phyloP scores from a whole-genome alignment of 2,329 filamentous ascomycete species.

The Microdochium bolleyi region DNA sequence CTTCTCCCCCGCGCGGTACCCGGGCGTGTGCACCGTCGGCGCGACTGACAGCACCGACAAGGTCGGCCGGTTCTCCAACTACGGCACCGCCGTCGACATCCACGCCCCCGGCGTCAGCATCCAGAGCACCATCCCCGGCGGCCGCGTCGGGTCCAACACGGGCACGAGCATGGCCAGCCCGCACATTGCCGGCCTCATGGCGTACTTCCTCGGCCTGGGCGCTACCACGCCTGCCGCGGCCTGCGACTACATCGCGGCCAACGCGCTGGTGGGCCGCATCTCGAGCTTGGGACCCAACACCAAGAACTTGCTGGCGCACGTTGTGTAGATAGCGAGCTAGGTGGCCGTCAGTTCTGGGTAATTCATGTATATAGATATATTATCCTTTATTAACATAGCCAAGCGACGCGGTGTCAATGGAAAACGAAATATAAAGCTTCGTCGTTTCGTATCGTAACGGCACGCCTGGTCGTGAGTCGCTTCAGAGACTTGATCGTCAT shows the following conservation, averaged over 20 bases:
- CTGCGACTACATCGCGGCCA: neutral
- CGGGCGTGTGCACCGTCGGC: constrained; percentile 11
- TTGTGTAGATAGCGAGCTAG: too few species aligned
- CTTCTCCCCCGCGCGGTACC: constrained; percentile 8
- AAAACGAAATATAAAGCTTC: too few species aligned
- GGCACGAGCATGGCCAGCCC: constrained; percentile 44
- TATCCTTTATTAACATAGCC: too few species aligned
- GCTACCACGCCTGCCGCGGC: neutral
- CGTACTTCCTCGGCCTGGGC: neutral
- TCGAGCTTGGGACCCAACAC: neutral
- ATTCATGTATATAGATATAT: too few species aligned
- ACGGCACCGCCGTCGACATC: constrained; percentile 8
- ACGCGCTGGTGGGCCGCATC: neutral
- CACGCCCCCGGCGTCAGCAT: constrained; percentile 7
- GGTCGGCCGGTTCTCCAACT: constrained; percentile 9
- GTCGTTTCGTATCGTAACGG: too few species aligned
- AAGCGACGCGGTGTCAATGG: too few species aligned
- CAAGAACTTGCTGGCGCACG: neutral
- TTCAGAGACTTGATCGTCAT: too few species aligned
- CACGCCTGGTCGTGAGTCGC: too few species aligned
- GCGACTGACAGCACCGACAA: constrained; percentile 6
- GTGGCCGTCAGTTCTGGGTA: too few species aligned
- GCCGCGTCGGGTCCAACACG: constrained; percentile 36
- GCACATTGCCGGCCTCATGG: constrained; percentile 41
- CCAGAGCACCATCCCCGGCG: constrained; percentile 5